phyloP scores from a whole-genome alignment of 371 early-diverging fungal species.

The Mortierella sp. region DNA sequence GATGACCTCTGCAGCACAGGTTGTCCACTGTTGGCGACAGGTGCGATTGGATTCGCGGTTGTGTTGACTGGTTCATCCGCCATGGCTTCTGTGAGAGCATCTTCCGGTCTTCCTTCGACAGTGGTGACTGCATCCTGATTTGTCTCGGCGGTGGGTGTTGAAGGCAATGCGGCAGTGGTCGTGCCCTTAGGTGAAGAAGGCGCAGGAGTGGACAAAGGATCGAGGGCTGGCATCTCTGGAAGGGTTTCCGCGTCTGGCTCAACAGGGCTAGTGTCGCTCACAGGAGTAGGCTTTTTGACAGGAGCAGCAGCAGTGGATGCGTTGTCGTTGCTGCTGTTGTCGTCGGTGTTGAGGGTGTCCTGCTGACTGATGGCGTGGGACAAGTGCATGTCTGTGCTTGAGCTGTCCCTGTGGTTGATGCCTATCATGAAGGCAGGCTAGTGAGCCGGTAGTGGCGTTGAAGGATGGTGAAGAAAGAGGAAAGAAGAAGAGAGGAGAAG shows the following conservation, averaged over 20 bases:
- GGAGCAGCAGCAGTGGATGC: background rate
- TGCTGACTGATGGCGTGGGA: background rate
- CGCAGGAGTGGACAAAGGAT: background rate
- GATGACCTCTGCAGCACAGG: constrained; percentile 7
- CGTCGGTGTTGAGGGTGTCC: background rate
- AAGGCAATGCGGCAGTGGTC: background rate
- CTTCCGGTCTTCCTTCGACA: constrained; percentile 1
- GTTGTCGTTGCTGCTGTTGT: background rate
- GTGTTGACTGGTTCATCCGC: constrained; percentile 3
- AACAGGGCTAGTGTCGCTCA: background rate
- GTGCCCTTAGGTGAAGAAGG: background rate
- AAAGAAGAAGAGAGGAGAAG: background rate
- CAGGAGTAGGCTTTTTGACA: background rate
- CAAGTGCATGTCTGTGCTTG: constrained; percentile 9
- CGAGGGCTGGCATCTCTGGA: constrained; percentile 8
- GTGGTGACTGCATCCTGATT: constrained; percentile 1
- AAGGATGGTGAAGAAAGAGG: background rate
- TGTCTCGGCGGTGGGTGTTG: background rate
- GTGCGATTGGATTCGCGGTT: background rate
- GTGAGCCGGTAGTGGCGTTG: background rate
- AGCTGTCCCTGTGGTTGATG: constrained; percentile 26
- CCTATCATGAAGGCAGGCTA: constrained; percentile 42
- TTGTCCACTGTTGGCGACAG: constrained; percentile 1
- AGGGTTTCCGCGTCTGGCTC: background rate
- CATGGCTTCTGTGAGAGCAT: constrained; percentile 7